Evolutionary conservation across 2,329 filamentous ascomycete species (phyloP), one percentile per base, ranked within the genome.

Genomic region (Penicillium freii): DNA sequence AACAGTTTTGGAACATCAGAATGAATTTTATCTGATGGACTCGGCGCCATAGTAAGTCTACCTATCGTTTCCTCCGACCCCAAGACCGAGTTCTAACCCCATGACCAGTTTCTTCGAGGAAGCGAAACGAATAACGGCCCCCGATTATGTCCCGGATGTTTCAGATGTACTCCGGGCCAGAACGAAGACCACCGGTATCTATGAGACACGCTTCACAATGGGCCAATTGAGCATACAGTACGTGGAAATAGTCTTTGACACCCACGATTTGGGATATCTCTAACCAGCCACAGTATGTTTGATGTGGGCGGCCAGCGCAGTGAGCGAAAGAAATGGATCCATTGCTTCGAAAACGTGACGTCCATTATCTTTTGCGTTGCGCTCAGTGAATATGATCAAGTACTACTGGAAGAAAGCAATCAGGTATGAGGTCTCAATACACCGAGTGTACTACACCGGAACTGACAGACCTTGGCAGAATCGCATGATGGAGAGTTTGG

Each of bases 311-410:
- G 94, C 25, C 94, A 99, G 77, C 83, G 94, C 72, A 97, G 93
- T 75, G 94, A 99, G 78, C 86, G 94, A 62, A 99, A 99, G 82
- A 99, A 99, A 80, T 99, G 94, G 94, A 99, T 99, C 72, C 94
- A 99, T 78, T 99, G 94, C 80, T 99, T 99, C 75, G 94, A 99
- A 76, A 97, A 97, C 69, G 94, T 99, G 69, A 99, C 94, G 43
- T 97, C 94, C 4, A 99, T 99, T 75, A 99, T 99, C 66, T 99
- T 99, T 78, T 99, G 94, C 72, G 94, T 99, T 61, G 94, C 94
- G 17, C 80, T 99, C 67, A 97, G 92, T 79, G 94, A 99, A 77
- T 99, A 99, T 74, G 94, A 99, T 71, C 94, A 99, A 78, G 93
- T 97, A 5, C 81, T 99, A 53, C 81, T 99, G 40, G 94, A 99